A percentile compares a stretch with the other conserved stretches of the same genome.
phyloP scores from a whole-genome alignment of 495 filamentous ascomycete species.

The Thozetella sp. region DNA sequence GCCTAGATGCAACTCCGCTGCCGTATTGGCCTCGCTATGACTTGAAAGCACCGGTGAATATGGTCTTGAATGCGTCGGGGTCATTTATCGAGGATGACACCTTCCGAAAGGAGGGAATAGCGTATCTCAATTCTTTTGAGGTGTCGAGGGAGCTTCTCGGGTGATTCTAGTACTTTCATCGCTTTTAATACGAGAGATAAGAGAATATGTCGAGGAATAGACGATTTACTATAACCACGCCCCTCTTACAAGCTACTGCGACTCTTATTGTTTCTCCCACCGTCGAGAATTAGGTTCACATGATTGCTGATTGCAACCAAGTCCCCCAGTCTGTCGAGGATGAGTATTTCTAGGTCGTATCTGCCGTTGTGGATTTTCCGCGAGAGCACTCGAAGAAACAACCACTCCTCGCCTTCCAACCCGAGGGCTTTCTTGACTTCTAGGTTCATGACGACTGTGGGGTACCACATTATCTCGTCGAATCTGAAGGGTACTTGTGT shows the following conservation, averaged over 20 bases:
- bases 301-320: slow-evolving; percentile 66
- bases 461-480: slow-evolving; percentile 64
- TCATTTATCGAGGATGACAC: slow-evolving; percentile 38
- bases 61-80: slow-evolving; percentile 40
- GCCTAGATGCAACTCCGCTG: slow-evolving; percentile 9
- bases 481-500: slow-evolving; percentile 12
- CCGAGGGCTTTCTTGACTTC: slow-evolving; percentile 68
- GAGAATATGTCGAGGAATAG: too few relatives aligned
- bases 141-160: slow-evolving; percentile 29
- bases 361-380: slow-evolving; percentile 64
- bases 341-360: slow-evolving; percentile 64
- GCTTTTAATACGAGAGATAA: too few relatives aligned
- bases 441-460: slow-evolving; percentile 70
- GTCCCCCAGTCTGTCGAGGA: slow-evolving; percentile 58
- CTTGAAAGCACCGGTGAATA: slow-evolving; percentile 36
- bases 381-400: slow-evolving; percentile 58
- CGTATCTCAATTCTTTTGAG: slow-evolving; percentile 32
- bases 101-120: slow-evolving; percentile 40
- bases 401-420: slow-evolving; percentile 61
- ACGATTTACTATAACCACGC: too few relatives aligned
- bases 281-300: slow-evolving; percentile 57
- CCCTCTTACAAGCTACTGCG: too few relatives aligned
- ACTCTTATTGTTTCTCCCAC: slow-evolving; percentile 35
- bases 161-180: too few relatives aligned
- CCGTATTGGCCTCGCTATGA: slow-evolving; percentile 48